Evolutionary conservation across 202 grass and related monocot genomes (phyloP).

Genomic region (Digitaria exilis): DNA sequence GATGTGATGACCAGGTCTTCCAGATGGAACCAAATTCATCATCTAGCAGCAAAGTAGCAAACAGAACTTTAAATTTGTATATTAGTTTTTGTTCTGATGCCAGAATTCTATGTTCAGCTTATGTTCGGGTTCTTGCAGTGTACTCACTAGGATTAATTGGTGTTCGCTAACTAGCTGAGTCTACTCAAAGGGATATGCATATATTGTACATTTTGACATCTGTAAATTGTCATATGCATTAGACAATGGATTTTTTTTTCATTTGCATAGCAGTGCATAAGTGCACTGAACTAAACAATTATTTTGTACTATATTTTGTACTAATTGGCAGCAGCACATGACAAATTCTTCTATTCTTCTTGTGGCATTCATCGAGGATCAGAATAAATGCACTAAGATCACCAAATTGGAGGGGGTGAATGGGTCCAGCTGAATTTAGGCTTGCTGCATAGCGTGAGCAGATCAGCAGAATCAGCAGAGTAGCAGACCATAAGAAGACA

Average conservation of each 20-base stretch:
- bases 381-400: neutral
- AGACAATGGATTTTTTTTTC: neutral
- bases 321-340: neutral
- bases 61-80: neutral
- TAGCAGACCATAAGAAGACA: neutral
- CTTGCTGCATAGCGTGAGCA: neutral
- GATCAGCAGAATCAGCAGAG: too few species aligned
- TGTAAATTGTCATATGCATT: neutral
- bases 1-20: constrained; percentile 19
- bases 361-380: neutral
- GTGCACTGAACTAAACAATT: neutral
- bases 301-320: too few species aligned
- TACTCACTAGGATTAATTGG: neutral
- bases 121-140: neutral
- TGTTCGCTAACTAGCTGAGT: neutral
- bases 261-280: neutral
- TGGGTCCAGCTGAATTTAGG: neutral
- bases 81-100: neutral
- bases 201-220: neutral
- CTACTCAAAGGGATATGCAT: neutral
- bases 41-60: constrained; percentile 4
- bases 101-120: neutral
- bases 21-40: neutral
- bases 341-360: neutral
- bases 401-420: neutral